Evolutionary conservation across 352 stramenopile genomes (phyloP), one percentile per base, ranked within the genome.

Genomic region (Plasmopara muralis): DNA sequence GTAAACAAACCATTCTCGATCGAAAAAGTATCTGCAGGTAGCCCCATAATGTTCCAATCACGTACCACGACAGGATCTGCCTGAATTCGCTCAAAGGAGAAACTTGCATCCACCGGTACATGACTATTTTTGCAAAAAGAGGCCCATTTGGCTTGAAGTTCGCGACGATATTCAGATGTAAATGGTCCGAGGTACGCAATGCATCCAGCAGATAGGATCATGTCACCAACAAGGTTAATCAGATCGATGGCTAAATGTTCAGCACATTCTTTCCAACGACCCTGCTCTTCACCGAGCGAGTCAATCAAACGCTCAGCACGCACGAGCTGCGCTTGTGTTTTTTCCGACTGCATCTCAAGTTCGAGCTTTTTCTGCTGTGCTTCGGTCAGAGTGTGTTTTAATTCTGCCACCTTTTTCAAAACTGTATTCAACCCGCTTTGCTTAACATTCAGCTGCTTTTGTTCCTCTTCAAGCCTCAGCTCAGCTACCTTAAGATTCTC

Each of bases 181-280:
- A 97, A 97, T 14, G 90, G 90, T 0, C 90, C 91, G 16, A 96
- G 58, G 54, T 97, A 97, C 15, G 90, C 90, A 55, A 97, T 95
- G 47, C 87, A 96, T 2, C 87, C 91, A 8, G 89, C 91, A 0
- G 85, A 89, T 3, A 97, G 52, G 41, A 96, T 92, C 75, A 97
- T 96, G 57, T 98, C 88, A 5, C 92, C 92, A 0, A 97, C 85
- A 0, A 98, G 73, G 50, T 97, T 97, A 43, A 93, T 72, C 71
- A 94, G 86, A 55, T 96, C 85, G 4, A 77, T 60, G 0, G 73
- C 61, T 6, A 97, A 58, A 12, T 69, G 66, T 43, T 91, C 73
- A 4, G 82, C 84, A 14, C 77, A 85, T 42, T 93, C 81, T 52
- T 81, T 90, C 91, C 91, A 97, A 3, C 91, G 81, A 5, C 81